A percentile compares a stretch with the other conserved stretches of the same genome.
Conservation (phyloP, 2,329 filamentous ascomycete species). For the Fusarium sp. region DNA sequence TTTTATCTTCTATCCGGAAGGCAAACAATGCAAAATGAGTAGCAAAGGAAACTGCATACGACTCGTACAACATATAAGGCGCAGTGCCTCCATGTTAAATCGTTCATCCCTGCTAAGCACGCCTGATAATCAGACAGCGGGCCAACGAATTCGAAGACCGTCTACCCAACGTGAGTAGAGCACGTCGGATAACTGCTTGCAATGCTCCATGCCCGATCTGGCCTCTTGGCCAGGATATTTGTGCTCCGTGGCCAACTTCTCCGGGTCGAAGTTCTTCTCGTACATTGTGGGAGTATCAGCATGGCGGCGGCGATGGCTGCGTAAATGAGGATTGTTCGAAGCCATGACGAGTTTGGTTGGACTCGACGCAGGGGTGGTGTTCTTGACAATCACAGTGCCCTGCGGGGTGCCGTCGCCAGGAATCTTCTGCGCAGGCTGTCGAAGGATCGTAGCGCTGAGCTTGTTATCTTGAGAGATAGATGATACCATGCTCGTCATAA, state of each 20-base stretch:
- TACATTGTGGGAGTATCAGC: conserved; percentile 51
- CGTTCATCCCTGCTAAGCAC: neutral
- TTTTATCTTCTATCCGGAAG: conserved; percentile 1
- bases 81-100: neutral
- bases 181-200: conserved; percentile 86
- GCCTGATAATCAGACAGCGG: conserved; percentile 46
- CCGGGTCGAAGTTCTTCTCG: conserved; percentile 58
- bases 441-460: conserved; percentile 62
- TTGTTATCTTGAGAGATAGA: conserved; percentile 76
- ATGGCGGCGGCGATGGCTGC: conserved; percentile 77
- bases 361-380: conserved; percentile 54
- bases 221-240: conserved; percentile 65
- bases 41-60: conserved; percentile 12
- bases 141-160: conserved; percentile 78
- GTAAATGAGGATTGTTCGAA: conserved; percentile 85
- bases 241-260: conserved; percentile 59
- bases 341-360: conserved; percentile 77
- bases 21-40: conserved; percentile 20
- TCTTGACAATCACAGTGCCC: conserved; percentile 68
- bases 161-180: conserved; percentile 92
- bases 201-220: conserved; percentile 86
- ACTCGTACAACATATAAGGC: conserved; percentile 10
- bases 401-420: conserved; percentile 58
- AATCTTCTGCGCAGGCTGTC: conserved; percentile 51
- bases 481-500: conserved; percentile 82